phyloP scores from a whole-genome alignment of 129 eudicot genomes.

The Rutidosis leptorrhynchoides region DNA sequence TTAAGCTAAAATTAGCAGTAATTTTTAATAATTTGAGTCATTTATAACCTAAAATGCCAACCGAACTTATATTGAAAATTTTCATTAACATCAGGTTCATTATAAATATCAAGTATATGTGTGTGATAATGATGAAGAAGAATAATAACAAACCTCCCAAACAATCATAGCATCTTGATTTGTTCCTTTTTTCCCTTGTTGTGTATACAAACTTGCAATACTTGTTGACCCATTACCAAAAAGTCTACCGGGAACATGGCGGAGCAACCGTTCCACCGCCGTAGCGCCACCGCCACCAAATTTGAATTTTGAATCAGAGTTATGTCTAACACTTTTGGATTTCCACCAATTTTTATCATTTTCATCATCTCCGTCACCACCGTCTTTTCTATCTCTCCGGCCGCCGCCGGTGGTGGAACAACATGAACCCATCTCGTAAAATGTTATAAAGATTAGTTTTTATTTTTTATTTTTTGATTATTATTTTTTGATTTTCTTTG shows the following conservation, averaged over 20 bases:
- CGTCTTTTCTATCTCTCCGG: conserved; percentile 19
- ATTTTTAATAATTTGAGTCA: not conserved
- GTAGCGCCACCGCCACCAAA: conserved; percentile 39
- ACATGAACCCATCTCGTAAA: conserved; percentile 50
- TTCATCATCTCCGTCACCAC: conserved; percentile 3
- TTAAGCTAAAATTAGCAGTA: conserved; percentile 2
- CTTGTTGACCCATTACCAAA: conserved; percentile 55
- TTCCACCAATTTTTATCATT: conserved; percentile 39
- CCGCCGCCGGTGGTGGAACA: conserved; percentile 34
- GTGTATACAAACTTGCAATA: conserved; percentile 63
- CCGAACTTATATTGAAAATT: not conserved
- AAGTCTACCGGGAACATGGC: conserved; percentile 61
- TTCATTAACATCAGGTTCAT: not conserved
- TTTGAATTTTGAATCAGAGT: conserved; percentile 41
- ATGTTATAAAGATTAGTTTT: not conserved
- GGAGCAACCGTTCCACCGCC: conserved; percentile 53
- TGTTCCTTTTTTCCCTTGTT: conserved; percentile 91
- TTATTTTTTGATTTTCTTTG: not conserved
- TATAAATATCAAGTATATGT: not conserved
- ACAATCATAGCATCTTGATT: conserved; percentile 95
- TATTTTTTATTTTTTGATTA: too few relatives aligned
- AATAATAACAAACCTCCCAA: conserved; percentile 67
- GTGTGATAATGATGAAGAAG: not conserved
- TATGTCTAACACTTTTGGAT: conserved; percentile 20
- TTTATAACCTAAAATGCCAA: conserved; percentile 14